A percentile compares a stretch with the other conserved stretches of the same genome.
Conservation (phyloP, 306 rosid species). For the Prunus fruticosa region DNA sequence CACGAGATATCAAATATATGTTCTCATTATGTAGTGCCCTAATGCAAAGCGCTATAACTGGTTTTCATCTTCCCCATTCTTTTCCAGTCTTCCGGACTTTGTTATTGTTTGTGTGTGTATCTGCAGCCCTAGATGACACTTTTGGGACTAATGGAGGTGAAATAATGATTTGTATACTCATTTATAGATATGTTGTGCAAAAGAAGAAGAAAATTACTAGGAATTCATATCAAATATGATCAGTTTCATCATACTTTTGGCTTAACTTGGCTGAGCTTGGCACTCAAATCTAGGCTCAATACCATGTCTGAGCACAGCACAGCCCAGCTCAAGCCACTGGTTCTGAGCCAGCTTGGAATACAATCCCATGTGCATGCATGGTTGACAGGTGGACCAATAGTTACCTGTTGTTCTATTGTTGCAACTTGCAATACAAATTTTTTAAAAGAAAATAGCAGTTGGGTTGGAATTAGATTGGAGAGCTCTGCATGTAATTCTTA, state of each 20-base stretch:
- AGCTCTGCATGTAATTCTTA: background rate
- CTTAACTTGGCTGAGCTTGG: slow-evolving; percentile 5
- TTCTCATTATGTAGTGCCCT: background rate
- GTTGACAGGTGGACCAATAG: background rate
- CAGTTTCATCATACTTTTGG: background rate
- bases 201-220: background rate
- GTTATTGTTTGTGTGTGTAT: background rate
- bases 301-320: background rate
- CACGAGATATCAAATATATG: background rate
- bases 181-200: background rate
- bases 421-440: background rate
- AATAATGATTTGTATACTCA: background rate
- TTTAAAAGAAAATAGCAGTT: background rate
- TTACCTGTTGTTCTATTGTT: background rate
- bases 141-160: background rate
- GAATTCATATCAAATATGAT: background rate
- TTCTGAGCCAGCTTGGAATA: background rate
- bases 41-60: background rate
- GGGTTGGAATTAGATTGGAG: background rate
- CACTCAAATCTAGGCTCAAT: background rate
- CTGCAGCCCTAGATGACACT: background rate
- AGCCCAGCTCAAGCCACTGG: background rate
- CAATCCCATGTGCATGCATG: background rate
- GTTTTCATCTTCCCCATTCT: background rate
- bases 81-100: background rate